These are phyloP conservation scores for Trichomonascus vanleenenianus DNA, from an alignment of 805 yeast genomes.

Conservation along the genomic window DNA sequence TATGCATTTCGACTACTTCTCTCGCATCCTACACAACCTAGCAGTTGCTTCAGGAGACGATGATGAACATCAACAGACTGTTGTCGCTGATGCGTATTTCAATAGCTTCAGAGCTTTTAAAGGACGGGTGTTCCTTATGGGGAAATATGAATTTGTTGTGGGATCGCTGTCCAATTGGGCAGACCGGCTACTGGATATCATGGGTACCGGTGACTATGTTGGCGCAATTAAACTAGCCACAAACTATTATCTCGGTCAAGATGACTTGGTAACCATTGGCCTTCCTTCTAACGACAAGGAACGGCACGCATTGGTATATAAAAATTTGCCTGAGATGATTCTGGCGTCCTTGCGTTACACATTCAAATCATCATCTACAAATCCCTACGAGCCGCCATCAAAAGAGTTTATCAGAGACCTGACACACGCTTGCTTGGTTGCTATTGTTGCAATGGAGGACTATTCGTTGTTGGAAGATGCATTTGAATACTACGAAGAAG, in stretches of 20 bases:
- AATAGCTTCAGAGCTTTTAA: conserved; percentile 34
- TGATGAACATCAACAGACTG: conserved; percentile 20
- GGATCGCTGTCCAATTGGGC: conserved; percentile 68
- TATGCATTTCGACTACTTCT: conserved; percentile 27
- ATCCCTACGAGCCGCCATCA: not conserved
- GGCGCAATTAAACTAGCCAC: conserved; percentile 51
- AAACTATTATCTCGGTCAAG: conserved; percentile 42
- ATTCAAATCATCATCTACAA: conserved; percentile 24
- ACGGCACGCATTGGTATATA: conserved; percentile 44
- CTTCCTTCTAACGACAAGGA: conserved; percentile 41
- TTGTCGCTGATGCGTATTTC: conserved; percentile 28
- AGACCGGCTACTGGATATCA: conserved; percentile 43
- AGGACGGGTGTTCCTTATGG: conserved; percentile 45
- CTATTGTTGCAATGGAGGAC: conserved; percentile 33
- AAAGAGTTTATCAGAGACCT: conserved; percentile 18
- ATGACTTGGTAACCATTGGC: conserved; percentile 46
- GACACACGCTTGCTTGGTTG: conserved; percentile 34
- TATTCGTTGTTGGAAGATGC: conserved; percentile 31
- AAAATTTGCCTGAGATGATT: conserved; percentile 51
- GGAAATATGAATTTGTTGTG: conserved; percentile 43
- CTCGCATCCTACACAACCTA: conserved; percentile 15
- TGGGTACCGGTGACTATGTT: conserved; percentile 43
- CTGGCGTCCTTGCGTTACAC: conserved; percentile 42
- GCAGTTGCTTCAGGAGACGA: conserved; percentile 13
- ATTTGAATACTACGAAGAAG: conserved; percentile 36